Conservation (phyloP, 331 rosid genomes). For the Arachis monticola region DNA sequence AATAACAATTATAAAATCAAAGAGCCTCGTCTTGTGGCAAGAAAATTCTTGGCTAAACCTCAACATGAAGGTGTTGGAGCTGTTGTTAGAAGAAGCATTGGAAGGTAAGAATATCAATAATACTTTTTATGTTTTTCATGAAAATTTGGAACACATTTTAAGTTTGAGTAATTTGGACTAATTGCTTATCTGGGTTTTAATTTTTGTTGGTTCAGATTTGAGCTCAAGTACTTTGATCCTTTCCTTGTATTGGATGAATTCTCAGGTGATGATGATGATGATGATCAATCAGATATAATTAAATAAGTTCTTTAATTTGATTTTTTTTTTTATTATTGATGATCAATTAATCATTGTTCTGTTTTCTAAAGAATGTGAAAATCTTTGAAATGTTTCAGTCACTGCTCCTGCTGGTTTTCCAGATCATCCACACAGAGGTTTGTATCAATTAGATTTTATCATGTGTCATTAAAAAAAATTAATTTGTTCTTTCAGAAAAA, state of each 20-base stretch:
- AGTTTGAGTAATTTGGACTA: conserved; percentile 34
- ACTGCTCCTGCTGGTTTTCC: conserved; percentile 95
- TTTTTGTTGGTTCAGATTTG: conserved; percentile 60
- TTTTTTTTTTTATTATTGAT: neutral
- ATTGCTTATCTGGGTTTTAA: conserved; percentile 37
- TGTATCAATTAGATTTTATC: neutral
- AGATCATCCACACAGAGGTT: conserved; percentile 97
- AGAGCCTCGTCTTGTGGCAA: conserved; percentile 68
- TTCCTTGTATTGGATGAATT: conserved; percentile 90
- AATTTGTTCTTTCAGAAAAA: conserved; percentile 6
- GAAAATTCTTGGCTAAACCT: conserved; percentile 87
- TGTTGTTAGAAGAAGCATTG: conserved; percentile 92
- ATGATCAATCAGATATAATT: too few species aligned
- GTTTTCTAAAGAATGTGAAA: conserved; percentile 17
- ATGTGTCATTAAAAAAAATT: neutral
- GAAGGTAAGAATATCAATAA: conserved; percentile 53
- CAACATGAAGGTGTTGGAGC: conserved; percentile 93
- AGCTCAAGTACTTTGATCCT: conserved; percentile 91
- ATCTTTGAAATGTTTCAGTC: conserved; percentile 52
- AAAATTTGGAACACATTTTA: neutral
- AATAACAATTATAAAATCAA: conserved; percentile 13
- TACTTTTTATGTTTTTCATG: too few species aligned
- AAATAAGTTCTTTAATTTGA: conserved; percentile 31
- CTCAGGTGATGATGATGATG: conserved; percentile 61
- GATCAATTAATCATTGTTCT: neutral